Evolutionary conservation across 1,139 yeast genomes (phyloP), one percentile per base, ranked within the genome.

Genomic region (Diutina rugosa): DNA sequence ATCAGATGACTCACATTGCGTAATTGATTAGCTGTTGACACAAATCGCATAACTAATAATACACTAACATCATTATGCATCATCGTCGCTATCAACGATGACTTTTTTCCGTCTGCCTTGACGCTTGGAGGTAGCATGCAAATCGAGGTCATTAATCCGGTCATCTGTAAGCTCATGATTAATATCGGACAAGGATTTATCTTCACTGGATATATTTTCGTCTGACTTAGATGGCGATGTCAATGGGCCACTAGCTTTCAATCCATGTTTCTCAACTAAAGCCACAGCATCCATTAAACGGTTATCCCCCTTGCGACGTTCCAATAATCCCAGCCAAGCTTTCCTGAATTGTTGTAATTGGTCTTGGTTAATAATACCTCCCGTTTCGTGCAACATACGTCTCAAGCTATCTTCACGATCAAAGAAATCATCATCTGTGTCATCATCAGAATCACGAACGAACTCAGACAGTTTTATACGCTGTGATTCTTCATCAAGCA

Each of bases 371-470:
- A 74, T 69, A 48, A 76, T 72, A 6, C 79, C 79, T 4, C 80
- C 80, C n/a, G 72, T 61, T 55, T 47, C 69, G 30, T 63, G 62
- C 54, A 74, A 65, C 59, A 75, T 64, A 47, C 65, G 71, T 58
- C 89, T 77, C 57, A 85, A 71, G 59, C 72, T 69, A 58, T 74
- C 76, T 64, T 87, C 95, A 59, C 81, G 73, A 53, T 70, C 83
- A 64, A 80, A 87, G 65, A 87, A 86, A 32, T 84, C 90, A 18
- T 74, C 82, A 61, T 85, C 90, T 3, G 82, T 77, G 28, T 81
- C 86, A 62, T 85, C 90, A 63, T 85, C 91, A 0, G 88, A 83
- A 56, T 79, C 84, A 58, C 74, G 73, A 52, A 87, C 79, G 62
- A 70, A 81, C 59, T 81, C 85, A 2, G 83, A 69, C 0, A 85